These are phyloP conservation scores for Pseudogymnoascus verrucosus DNA, from an alignment of 2,329 filamentous ascomycete genomes.

Conservation along the genomic window DNA sequence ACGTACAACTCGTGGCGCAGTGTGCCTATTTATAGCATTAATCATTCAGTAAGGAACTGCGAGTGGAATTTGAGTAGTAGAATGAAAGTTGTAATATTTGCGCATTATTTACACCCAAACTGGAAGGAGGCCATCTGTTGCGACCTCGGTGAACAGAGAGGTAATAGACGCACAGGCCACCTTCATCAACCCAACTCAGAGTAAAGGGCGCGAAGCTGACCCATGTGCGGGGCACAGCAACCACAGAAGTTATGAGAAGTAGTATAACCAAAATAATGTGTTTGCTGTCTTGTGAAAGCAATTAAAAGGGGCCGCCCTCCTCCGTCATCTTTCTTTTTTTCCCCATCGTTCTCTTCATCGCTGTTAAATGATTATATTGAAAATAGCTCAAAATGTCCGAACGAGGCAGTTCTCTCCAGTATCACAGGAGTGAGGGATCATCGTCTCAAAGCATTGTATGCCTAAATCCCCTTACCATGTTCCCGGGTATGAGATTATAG, in stretches of 20 bases:
- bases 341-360: not conserved
- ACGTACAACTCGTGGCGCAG: too few relatives aligned
- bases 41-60: not conserved
- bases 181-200: not conserved
- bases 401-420: constrained; percentile 11
- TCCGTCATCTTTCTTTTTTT: not conserved
- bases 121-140: not conserved
- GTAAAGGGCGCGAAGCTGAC: not conserved
- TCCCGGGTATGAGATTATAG: not conserved
- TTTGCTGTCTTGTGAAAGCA: not conserved
- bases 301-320: not conserved
- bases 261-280: not conserved
- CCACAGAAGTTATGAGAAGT: not conserved
- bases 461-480: not conserved
- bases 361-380: not conserved
- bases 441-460: constrained; percentile 8
- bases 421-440: constrained; percentile 9
- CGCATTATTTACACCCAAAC: not conserved
- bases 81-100: not conserved
- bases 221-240: not conserved
- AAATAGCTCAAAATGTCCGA: not conserved
- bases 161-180: not conserved
- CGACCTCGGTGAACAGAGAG: not conserved
- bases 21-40: not conserved
- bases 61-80: not conserved